These are phyloP conservation scores for Nidula microcarpa DNA, from an alignment of 768 basidiomycete species.

Conservation along the genomic window DNA sequence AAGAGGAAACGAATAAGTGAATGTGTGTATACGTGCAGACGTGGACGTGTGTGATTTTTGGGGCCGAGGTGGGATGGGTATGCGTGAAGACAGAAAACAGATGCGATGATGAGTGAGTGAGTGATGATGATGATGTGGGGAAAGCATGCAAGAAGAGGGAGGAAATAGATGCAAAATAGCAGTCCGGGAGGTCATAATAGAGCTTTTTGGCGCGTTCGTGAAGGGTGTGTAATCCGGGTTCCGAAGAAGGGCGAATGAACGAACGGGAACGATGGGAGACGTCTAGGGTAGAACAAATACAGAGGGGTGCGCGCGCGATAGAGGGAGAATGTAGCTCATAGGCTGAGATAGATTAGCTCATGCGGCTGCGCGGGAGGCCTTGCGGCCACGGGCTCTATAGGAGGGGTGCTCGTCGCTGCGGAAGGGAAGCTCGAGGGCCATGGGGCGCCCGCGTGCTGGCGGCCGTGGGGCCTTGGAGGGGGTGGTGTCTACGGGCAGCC, in stretches of 20 bases:
- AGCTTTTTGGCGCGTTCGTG: slow-evolving; percentile 8
- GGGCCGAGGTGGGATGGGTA: slow-evolving; percentile 1
- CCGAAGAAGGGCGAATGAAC: slow-evolving; percentile 2
- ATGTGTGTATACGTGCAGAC: slow-evolving; percentile 3
- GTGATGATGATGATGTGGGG: background rate
- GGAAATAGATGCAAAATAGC: slow-evolving; percentile 9
- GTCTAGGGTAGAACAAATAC: background rate
- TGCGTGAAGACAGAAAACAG: slow-evolving; percentile 1
- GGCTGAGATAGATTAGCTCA: slow-evolving; percentile 9
- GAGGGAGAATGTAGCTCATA: background rate
- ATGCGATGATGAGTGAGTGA: slow-evolving; percentile 1
- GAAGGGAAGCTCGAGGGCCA: slow-evolving; percentile 6
- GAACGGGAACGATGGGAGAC: slow-evolving; percentile 1
- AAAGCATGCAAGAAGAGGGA: slow-evolving; percentile 2
- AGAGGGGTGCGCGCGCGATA: slow-evolving; percentile 2
- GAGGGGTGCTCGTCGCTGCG: slow-evolving; percentile 22
- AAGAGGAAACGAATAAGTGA: slow-evolving; percentile 2
- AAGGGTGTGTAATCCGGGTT: slow-evolving; percentile 2
- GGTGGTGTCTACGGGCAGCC: slow-evolving; percentile 10
- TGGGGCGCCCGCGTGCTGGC: slow-evolving; percentile 6
- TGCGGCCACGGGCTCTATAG: slow-evolving; percentile 40
- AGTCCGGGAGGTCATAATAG: slow-evolving; percentile 9
- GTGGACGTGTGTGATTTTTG: background rate
- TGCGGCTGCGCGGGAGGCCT: slow-evolving; percentile 31
- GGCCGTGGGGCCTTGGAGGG: slow-evolving; percentile 5